Percentiles rank a stretch among this genome's conserved stretches.
Conservation (phyloP, 2,329 filamentous ascomycete genomes). For the Coniella lustricola region DNA sequence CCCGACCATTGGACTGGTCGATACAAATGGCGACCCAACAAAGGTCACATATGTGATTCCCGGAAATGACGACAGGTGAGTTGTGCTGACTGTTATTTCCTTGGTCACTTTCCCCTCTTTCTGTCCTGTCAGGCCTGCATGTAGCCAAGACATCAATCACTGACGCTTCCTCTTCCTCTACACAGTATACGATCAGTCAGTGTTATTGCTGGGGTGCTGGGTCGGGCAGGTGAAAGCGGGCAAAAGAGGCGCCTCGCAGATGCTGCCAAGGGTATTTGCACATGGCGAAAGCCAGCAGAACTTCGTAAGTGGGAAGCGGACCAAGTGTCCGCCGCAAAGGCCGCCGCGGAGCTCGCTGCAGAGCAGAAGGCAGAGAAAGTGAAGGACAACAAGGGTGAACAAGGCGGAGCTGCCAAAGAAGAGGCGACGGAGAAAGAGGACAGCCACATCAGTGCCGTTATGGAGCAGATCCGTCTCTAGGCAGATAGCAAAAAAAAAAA, state of each 20-base stretch:
- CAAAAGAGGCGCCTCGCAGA: conserved; percentile 58
- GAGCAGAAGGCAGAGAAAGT: not conserved
- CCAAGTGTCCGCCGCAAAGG: too few species aligned
- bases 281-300: conserved; percentile 49
- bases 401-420: not conserved
- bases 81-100: conserved; percentile 6
- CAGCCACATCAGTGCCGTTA: not conserved
- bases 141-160: conserved; percentile 4
- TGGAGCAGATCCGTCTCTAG: not conserved
- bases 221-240: conserved; percentile 74
- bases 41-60: conserved; percentile 97
- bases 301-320: conserved; percentile 16
- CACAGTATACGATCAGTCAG: conserved; percentile 70
- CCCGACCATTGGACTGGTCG: conserved; percentile 89
- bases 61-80: conserved; percentile 87
- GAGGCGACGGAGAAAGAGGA: not conserved
- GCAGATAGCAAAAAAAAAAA: not conserved
- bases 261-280: conserved; percentile 55
- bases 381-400: not conserved
- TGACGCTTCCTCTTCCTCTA: conserved; percentile 17
- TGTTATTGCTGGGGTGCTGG: conserved; percentile 78
- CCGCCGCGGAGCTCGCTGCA: not conserved
- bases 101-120: not conserved
- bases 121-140: not conserved
- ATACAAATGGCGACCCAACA: conserved; percentile 86